Conservation (phyloP, 2,329 filamentous ascomycete species). For the Colletotrichum salicis region DNA sequence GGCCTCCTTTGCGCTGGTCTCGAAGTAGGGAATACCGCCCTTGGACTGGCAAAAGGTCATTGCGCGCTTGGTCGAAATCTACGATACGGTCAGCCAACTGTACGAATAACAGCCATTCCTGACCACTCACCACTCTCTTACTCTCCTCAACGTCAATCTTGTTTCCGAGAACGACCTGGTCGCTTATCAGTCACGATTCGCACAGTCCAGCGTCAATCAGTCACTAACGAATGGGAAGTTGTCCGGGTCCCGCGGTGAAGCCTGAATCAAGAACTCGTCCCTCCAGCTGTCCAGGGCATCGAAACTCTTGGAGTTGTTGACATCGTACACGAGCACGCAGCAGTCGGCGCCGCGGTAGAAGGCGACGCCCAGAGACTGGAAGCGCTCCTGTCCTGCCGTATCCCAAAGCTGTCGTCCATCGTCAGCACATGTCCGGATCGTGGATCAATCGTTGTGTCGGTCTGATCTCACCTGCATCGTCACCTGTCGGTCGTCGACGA, state of each 20-base stretch:
- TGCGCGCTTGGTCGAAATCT: slow-evolving; percentile 95
- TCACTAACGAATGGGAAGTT: slow-evolving; percentile 92
- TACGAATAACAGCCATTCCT: too few species aligned
- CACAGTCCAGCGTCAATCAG: not conserved
- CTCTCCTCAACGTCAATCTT: slow-evolving; percentile 99
- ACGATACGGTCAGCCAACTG: slow-evolving; percentile 1
- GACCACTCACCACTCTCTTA: slow-evolving; percentile 80
- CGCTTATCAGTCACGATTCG: slow-evolving; percentile 36
- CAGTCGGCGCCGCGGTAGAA: slow-evolving; percentile 98
- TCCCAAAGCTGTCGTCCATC: slow-evolving; percentile 81
- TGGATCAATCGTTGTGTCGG: slow-evolving; percentile 19
- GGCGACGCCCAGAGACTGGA: slow-evolving; percentile 95
- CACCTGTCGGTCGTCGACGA: slow-evolving; percentile 95
- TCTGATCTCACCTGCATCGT: slow-evolving; percentile 85
- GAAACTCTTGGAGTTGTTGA: slow-evolving; percentile 99
- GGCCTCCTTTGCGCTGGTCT: slow-evolving; percentile 98
- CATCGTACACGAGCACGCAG: slow-evolving; percentile 97
- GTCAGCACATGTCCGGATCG: slow-evolving; percentile 7
- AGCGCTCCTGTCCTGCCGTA: slow-evolving; percentile 95
- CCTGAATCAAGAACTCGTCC: slow-evolving; percentile 98
- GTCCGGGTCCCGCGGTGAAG: slow-evolving; percentile 93
- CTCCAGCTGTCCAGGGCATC: slow-evolving; percentile 98
- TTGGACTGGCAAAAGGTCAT: slow-evolving; percentile 98
- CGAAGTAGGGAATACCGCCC: slow-evolving; percentile 97
- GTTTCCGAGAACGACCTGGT: slow-evolving; percentile 91